These are phyloP conservation scores for Neurospora sp. DNA, from an alignment of 495 filamentous ascomycete genomes.

Conservation along the genomic window DNA sequence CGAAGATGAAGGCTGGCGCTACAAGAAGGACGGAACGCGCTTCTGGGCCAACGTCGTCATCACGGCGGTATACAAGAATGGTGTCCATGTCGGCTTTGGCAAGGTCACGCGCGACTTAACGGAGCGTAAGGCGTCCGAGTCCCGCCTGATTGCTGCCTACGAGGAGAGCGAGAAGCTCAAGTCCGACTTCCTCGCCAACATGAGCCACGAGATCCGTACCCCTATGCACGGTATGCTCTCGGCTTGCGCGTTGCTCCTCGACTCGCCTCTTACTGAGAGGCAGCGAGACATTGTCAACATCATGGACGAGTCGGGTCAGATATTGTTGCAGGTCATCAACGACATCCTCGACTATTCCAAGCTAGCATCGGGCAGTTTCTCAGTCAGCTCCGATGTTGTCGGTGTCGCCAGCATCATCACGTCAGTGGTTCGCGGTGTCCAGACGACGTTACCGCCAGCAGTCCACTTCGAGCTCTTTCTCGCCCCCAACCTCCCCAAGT, in stretches of 20 bases:
- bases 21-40: conserved; percentile 48
- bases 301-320: conserved; percentile 38
- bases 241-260: conserved; percentile 33
- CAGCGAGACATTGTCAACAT: conserved; percentile 38
- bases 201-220: conserved; percentile 44
- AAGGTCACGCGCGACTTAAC: conserved; percentile 58
- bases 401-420: conserved; percentile 36
- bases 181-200: conserved; percentile 57
- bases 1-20: conserved; percentile 59
- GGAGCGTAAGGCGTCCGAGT: conserved; percentile 49
- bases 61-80: conserved; percentile 47
- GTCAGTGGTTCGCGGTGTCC: conserved; percentile 42
- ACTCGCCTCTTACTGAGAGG: conserved; percentile 25
- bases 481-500: conserved; percentile 29
- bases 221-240: conserved; percentile 45
- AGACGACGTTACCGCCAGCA: conserved; percentile 23
- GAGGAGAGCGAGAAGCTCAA: conserved; percentile 57
- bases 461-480: conserved; percentile 28
- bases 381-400: conserved; percentile 33
- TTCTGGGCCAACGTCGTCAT: conserved; percentile 64
- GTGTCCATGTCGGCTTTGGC: conserved; percentile 50
- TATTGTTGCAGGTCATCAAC: conserved; percentile 41
- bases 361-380: conserved; percentile 34
- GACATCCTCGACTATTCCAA: conserved; percentile 45
- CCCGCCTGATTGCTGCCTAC: conserved; percentile 48